Evolutionary conservation across 2,329 filamentous ascomycete genomes (phyloP).

Genomic region (Fusarium austroafricanum): DNA sequence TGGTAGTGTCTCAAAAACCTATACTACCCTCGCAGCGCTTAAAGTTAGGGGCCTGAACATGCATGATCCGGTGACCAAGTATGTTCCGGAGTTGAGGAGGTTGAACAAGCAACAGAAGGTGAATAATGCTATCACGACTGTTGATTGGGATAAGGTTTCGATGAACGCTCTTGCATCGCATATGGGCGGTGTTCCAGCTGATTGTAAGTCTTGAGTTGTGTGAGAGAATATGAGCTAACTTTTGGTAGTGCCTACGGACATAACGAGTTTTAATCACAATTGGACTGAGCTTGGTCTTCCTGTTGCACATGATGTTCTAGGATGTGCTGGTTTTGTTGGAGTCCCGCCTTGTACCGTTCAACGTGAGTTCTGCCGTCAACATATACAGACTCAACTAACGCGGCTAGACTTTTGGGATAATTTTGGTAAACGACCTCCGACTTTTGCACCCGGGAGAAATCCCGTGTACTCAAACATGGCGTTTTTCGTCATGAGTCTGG

Average conservation of each 20-base stretch:
- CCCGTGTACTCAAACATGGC: constrained; percentile 18
- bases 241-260: constrained; percentile 6
- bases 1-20: constrained; percentile 14
- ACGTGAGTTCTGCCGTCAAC: neutral
- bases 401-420: constrained; percentile 6
- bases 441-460: neutral
- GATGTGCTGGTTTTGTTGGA: constrained; percentile 1
- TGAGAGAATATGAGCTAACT: neutral
- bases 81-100: constrained; percentile 6
- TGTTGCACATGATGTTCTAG: neutral
- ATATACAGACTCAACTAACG: neutral
- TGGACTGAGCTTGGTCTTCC: constrained; percentile 19
- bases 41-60: constrained; percentile 1
- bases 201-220: neutral
- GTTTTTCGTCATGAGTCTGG: neutral
- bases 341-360: neutral
- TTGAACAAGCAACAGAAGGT: constrained; percentile 4
- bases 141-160: constrained; percentile 9
- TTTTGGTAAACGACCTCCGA: constrained; percentile 13
- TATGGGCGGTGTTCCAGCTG: constrained; percentile 15
- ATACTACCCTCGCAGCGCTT: constrained; percentile 5
- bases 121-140: neutral
- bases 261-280: constrained; percentile 1
- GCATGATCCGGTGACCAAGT: constrained; percentile 18
- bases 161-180: constrained; percentile 8